phyloP scores from a whole-genome alignment of 2,329 filamentous ascomycete genomes.

The Lomentospora prolificans region DNA sequence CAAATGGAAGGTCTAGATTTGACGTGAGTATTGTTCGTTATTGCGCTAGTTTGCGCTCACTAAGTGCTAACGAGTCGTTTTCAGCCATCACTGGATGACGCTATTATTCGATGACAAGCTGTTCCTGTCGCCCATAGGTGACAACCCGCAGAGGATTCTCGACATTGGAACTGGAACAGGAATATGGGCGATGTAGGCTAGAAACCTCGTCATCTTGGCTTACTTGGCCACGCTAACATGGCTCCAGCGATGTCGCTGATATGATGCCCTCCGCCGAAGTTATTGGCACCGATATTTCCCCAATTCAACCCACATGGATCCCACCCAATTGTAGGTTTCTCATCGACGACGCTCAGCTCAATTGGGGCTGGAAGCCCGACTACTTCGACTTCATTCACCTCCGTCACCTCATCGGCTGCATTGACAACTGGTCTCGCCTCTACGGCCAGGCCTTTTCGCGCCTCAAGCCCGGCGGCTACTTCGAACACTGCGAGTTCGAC shows the following conservation, averaged over 20 bases:
- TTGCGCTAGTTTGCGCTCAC: too few species aligned
- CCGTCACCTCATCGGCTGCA: constrained; percentile 45
- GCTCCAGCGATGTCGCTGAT: constrained; percentile 39
- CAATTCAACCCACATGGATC: constrained; percentile 46
- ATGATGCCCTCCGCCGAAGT: constrained; percentile 31
- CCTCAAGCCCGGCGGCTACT: constrained; percentile 29
- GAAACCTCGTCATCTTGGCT: too few species aligned
- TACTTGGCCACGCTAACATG: too few species aligned
- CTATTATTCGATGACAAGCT: constrained; percentile 16
- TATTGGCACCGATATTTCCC: constrained; percentile 45
- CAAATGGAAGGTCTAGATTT: constrained; percentile 18
- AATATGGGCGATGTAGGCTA: constrained; percentile 40
- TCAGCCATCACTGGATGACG: constrained; percentile 16
- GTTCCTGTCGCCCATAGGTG: constrained; percentile 16
- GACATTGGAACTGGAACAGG: constrained; percentile 48
- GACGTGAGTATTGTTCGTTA: constrained; percentile 9
- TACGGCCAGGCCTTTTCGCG: constrained; percentile 41
- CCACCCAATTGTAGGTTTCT: constrained; percentile 27
- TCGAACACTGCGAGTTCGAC: constrained; percentile 21
- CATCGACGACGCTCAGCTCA: constrained; percentile 22
- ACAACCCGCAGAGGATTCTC: constrained; percentile 20
- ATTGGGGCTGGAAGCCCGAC: constrained; percentile 34
- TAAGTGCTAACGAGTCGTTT: too few species aligned
- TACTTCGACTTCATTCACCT: constrained; percentile 52
- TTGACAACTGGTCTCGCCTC: constrained; percentile 45